phyloP scores from a whole-genome alignment of 305 asterid genomes.

The Vinca major region DNA sequence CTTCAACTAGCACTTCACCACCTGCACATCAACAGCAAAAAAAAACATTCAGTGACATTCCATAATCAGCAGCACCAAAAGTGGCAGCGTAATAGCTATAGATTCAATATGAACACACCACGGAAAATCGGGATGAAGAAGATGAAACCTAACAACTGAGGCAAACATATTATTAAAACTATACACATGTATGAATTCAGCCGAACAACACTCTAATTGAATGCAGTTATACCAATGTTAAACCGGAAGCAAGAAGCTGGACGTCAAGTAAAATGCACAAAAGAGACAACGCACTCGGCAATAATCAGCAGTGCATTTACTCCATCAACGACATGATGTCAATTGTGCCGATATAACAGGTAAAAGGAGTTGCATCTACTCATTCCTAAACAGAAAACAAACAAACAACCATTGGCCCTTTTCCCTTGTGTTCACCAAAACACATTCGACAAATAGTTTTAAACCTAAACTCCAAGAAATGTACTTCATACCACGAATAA shows the following conservation, averaged over 20 bases:
- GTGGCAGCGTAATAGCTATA: neutral
- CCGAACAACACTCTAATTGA: neutral
- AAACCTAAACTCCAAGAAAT: neutral
- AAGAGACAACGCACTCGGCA: neutral
- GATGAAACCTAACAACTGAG: neutral
- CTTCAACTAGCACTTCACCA: neutral
- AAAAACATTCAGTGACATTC: neutral
- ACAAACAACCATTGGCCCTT: neutral
- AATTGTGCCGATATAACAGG: neutral
- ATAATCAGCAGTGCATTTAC: neutral
- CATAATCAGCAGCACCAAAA: neutral
- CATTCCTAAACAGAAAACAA: neutral
- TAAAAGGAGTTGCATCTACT: neutral
- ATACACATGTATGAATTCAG: neutral
- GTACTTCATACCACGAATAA: neutral
- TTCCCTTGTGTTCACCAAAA: neutral
- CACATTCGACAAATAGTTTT: neutral
- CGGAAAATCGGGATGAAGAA: neutral
- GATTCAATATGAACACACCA: neutral
- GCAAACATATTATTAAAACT: neutral
- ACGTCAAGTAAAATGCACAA: neutral
- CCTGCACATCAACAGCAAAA: constrained; percentile 11
- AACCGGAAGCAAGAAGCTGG: neutral
- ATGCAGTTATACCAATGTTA: neutral
- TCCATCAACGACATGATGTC: neutral